Conservation (phyloP, 768 basidiomycete genomes). For the Rhizopogon rudus region DNA sequence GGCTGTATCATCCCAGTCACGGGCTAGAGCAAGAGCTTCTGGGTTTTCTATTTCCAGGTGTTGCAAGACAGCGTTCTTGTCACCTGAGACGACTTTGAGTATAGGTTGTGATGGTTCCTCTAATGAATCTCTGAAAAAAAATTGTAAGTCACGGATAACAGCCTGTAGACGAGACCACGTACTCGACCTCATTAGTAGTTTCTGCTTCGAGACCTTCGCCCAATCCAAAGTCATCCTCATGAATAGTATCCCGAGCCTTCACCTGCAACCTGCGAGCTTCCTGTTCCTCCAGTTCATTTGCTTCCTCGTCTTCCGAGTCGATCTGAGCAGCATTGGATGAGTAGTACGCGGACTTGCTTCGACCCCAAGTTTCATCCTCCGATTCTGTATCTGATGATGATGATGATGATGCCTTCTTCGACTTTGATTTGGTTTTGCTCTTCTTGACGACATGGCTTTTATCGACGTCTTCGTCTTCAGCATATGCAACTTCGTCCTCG, state of each 20-base stretch:
- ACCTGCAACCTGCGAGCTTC: conserved; percentile 78
- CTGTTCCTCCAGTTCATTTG: conserved; percentile 80
- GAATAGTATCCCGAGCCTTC: conserved; percentile 67
- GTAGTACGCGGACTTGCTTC: conserved; percentile 76
- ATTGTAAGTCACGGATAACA: neutral
- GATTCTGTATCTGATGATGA: conserved; percentile 19
- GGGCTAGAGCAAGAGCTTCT: conserved; percentile 73
- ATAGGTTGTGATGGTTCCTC: conserved; percentile 1
- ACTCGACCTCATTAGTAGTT: conserved; percentile 25
- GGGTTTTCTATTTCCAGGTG: conserved; percentile 73
- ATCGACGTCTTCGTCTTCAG: conserved; percentile 20
- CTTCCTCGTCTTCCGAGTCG: conserved; percentile 87
- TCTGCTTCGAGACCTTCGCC: conserved; percentile 47
- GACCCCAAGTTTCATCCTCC: conserved; percentile 80
- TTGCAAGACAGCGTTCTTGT: conserved; percentile 56
- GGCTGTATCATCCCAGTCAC: conserved; percentile 78
- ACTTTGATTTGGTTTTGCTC: conserved; percentile 12
- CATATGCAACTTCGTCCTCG: conserved; percentile 14
- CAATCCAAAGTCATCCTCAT: conserved; percentile 82
- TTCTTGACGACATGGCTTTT: conserved; percentile 8
- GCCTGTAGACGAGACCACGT: conserved; percentile 2
- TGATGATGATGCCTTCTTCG: conserved; percentile 8
- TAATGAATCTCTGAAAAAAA: conserved; percentile 10
- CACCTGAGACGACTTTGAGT: conserved; percentile 36
- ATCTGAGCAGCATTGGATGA: conserved; percentile 77